Evolutionary conservation across 164 flowering plant species (phyloP).

Genomic region (Paratinospora sagittata): DNA sequence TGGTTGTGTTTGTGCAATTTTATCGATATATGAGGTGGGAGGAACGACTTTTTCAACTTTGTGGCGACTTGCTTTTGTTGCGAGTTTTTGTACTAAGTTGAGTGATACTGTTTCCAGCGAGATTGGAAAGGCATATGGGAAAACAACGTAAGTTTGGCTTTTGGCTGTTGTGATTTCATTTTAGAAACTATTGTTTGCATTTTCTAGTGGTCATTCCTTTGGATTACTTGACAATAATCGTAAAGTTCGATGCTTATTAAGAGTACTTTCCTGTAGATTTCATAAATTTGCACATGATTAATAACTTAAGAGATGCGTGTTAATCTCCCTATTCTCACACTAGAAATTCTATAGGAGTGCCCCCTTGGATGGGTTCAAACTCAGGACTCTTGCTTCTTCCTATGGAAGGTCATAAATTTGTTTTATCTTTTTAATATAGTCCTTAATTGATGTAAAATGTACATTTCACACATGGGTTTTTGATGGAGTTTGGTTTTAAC

Average conservation of each 20-base stretch:
- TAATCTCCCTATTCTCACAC: no score
- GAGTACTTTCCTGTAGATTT: background rate
- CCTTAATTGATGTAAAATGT: background rate
- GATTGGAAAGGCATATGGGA: conserved; percentile 94
- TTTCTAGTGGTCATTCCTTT: background rate
- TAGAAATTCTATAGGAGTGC: no score
- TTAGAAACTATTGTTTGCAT: background rate
- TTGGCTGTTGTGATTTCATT: background rate
- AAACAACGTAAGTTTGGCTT: conserved; percentile 58
- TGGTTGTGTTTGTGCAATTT: conserved; percentile 88
- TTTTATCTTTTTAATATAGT: background rate
- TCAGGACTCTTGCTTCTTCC: no score
- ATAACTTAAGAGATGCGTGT: no score
- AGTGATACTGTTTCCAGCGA: conserved; percentile 97
- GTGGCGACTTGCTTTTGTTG: conserved; percentile 85
- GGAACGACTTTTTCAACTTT: conserved; percentile 48
- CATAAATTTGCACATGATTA: no score
- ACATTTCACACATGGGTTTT: no score
- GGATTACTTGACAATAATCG: background rate
- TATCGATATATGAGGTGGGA: conserved; percentile 68
- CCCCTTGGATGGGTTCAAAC: no score
- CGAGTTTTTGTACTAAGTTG: conserved; percentile 94
- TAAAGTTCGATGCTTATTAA: background rate
- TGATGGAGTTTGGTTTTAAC: no score
- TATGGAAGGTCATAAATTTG: no score